Evolutionary conservation across 164 flowering plant genomes (phyloP), one percentile per base, ranked within the genome.

Genomic region (Saururus chinensis): DNA sequence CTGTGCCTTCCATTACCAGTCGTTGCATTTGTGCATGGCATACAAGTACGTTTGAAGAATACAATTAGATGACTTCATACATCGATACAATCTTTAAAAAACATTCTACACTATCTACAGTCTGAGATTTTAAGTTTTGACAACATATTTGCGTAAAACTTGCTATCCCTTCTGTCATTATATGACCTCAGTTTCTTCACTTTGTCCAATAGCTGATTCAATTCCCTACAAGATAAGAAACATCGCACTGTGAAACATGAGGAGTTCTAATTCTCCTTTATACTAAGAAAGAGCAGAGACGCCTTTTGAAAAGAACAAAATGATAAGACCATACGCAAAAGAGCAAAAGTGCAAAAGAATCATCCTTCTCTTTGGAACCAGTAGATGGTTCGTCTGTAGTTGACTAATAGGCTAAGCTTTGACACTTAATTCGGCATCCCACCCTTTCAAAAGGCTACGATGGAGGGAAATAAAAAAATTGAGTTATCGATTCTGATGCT

Each of bases 181-280:
- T 20, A 20, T n/a, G 56, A 4, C 56, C 19, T 4, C 24, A 19
- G 11, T 7, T n/a, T 53, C 22, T 53, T 53, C 20, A 53, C 23
- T 22, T 53, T 53, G 10, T 53, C 23, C 21, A 53, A 19, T 22
- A 53, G 22, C 19, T 53, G 40, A 1, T 9, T 56, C 40, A 61
- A 57, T 19, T 70, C 62, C 56, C 73, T 70, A 67, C 54, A 68
- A 61, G 12, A 51, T 17, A 51, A 22, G 19, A 53, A 4, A 56
- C 0, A 19, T 48, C 10, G 45, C 17, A 1, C 22, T 42, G 19
- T 24, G n/a, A 19, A 67, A 26, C 20, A 41, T 20, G 53, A 12
- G 23, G 40, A 40, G 42, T n/a, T 7, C 8, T 16, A 16, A 56
- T 16, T 20, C 7, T 5, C n/a, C 6, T 20, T 20, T 9, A n/a